Evolutionary conservation across 164 flowering plant genomes (phyloP).

Genomic region (Taxillus chinensis): DNA sequence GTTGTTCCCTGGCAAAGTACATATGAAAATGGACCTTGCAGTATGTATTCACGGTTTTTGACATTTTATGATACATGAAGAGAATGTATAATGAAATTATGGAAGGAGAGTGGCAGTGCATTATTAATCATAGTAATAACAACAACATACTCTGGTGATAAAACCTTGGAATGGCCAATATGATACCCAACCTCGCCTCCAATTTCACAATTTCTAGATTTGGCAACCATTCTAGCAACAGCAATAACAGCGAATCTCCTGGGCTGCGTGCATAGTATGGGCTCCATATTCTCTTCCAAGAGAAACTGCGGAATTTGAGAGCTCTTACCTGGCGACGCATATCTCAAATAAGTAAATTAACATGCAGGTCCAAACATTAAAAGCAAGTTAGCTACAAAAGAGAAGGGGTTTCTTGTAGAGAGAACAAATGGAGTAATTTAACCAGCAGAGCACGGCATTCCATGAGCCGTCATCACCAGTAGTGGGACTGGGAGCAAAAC

Average conservation of each 20-base stretch:
- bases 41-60: no score
- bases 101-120: no score
- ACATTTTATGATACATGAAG: no score
- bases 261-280: constrained; percentile 91
- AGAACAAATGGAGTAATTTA: no score
- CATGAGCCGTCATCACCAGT: no score
- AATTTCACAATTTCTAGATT: constrained; percentile 63
- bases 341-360: constrained; percentile 11
- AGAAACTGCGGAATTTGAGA: constrained; percentile 96
- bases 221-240: constrained; percentile 92
- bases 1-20: no score
- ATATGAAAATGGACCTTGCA: no score
- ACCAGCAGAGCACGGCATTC: no score
- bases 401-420: no score
- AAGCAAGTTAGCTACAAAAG: not conserved
- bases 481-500: no score
- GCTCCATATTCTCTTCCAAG: constrained; percentile 57
- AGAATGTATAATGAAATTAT: no score
- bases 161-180: constrained; percentile 73
- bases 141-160: constrained; percentile 45
- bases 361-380: not conserved
- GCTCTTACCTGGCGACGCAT: constrained; percentile 51
- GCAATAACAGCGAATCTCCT: constrained; percentile 98
- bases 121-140: no score
- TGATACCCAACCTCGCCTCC: constrained; percentile 96